Evolutionary conservation across 176 grass and related monocot genomes (phyloP).

Genomic region (Otatea glauca): DNA sequence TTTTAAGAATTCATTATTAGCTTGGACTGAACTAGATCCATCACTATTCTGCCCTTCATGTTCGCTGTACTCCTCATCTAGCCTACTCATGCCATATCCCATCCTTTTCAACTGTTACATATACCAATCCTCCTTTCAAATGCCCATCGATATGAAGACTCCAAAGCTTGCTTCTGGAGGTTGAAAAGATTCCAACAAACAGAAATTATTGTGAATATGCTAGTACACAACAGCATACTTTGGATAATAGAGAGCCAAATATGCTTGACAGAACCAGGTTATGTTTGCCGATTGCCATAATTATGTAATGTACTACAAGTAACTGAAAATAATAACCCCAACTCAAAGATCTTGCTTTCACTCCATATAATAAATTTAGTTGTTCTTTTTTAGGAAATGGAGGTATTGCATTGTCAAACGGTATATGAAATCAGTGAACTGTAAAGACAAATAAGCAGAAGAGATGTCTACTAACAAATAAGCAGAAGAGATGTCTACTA

Average conservation of each 20-base stretch:
- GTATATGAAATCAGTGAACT: background rate
- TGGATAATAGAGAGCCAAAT: constrained; percentile 21
- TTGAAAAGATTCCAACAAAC: constrained; percentile 2
- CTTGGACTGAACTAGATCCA: constrained; percentile 49
- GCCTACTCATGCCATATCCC: constrained; percentile 66
- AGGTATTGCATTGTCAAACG: background rate
- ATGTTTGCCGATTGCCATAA: background rate
- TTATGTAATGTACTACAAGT: constrained; percentile 15
- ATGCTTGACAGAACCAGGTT: background rate
- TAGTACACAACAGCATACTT: background rate
- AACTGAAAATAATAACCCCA: background rate
- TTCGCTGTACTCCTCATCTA: constrained; percentile 45
- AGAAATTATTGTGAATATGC: background rate
- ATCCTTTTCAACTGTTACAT: constrained; percentile 27
- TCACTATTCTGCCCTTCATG: constrained; percentile 33
- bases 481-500: background rate
- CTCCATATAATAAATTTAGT: background rate
- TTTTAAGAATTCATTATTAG: constrained; percentile 54
- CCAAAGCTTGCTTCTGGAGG: constrained; percentile 16
- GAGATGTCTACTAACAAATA: background rate
- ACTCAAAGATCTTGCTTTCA: background rate
- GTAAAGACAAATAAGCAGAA: background rate
- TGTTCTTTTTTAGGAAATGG: background rate
- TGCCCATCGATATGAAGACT: constrained; percentile 3
- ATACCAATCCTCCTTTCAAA: constrained; percentile 32